phyloP scores from a whole-genome alignment of 148 eudicot species.

The Vaccinium corymbosum region DNA sequence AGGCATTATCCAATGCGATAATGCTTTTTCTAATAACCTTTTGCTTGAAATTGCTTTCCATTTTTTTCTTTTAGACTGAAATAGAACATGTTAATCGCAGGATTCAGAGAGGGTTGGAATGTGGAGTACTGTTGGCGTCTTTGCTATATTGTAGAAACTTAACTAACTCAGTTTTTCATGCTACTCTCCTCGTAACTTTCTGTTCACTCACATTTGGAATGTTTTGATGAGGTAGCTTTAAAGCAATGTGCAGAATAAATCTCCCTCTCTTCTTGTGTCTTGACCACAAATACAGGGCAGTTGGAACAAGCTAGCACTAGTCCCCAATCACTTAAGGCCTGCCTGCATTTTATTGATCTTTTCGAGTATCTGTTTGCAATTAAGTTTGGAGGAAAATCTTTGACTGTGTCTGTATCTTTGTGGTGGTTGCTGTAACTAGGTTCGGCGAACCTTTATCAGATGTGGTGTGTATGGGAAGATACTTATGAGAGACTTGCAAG shows the following conservation, averaged over 20 bases:
- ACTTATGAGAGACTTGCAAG: slow-evolving; percentile 78
- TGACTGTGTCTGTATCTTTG: slow-evolving; percentile 4
- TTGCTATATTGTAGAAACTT: neutral
- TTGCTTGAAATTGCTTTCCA: neutral
- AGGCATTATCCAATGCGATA: neutral
- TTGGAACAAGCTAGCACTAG: neutral
- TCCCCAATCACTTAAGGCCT: neutral
- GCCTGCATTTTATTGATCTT: neutral
- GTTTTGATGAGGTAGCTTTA: neutral
- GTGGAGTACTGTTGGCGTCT: neutral
- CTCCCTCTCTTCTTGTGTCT: neutral
- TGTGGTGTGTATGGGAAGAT: slow-evolving; percentile 85
- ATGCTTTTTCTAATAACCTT: neutral
- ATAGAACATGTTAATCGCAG: neutral
- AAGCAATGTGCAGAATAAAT: neutral
- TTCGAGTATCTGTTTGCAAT: neutral
- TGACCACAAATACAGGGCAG: neutral
- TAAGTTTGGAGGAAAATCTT: neutral
- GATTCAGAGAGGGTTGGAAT: neutral
- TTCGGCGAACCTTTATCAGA: slow-evolving; percentile 59
- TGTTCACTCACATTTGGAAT: neutral
- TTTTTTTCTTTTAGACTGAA: neutral
- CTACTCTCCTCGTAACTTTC: neutral
- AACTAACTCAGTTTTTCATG: neutral
- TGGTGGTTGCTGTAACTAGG: slow-evolving; percentile 37